Base-by-base conservation (phyloP, 2,329 filamentous ascomycete genomes). In the Ophiostoma sp. region DNA sequence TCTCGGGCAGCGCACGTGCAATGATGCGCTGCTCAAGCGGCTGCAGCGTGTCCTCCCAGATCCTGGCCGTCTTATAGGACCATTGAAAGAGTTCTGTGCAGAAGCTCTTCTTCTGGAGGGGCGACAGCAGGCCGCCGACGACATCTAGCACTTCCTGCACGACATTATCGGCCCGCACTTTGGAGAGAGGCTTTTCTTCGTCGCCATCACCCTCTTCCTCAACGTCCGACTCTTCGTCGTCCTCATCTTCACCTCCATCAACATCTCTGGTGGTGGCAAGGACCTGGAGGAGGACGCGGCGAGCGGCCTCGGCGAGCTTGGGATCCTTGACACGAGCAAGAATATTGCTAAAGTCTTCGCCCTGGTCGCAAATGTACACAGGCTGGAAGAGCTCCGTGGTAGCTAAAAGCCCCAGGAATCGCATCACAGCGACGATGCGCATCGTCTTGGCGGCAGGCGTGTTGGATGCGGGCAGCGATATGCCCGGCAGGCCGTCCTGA, bases 391-490 rank as follows among this genome's bases (percentile, higher is more conserved):
- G 40, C 36, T 69, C 40, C 1, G 14, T 2, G 4, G 6, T 52
- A n/a, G 68, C 45, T 4, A 18, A 18, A 4, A 60, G 5, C 14
- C 40, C 68, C 2, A 69, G 65, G 9, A 45, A 41, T 18, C 58
- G 47, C 16, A 67, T 27, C 2, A 69, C 65, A 40, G 68, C 65
- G 14, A 42, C 68, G 4, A 44, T 58, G 16, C 68, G 68, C 68
- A 69, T 69, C 16, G 41, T 49, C 68, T 69, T 69, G 18, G 68
- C 68, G n/a, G 11, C 58, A 4, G 47, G 12, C 12, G 45, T 36
- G 60, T 69, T 66, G 58, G 65, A 64, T 2, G 47, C 12, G 2
- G 60, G 65, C 41, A 69, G 68, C 27, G 68, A 65, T 5, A 69
- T 27, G 47, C 9, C 16, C 5, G 66, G 5, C 1, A 5, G n/a